phyloP scores from a whole-genome alignment of 164 flowering plant species.

The Magnolia kwangsiensis region DNA sequence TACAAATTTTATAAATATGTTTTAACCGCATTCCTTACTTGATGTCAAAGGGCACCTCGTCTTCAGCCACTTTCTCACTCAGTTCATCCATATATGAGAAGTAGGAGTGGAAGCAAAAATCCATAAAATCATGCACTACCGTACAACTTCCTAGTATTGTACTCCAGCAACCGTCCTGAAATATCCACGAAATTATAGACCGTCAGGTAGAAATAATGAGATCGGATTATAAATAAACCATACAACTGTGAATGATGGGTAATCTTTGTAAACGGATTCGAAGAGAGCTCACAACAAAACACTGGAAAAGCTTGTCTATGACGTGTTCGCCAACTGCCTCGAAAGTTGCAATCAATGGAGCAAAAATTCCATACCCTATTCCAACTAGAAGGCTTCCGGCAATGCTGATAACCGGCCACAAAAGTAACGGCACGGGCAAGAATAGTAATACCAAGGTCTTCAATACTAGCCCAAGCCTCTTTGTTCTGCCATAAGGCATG shows the following conservation, averaged over 20 bases:
- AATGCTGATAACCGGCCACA: constrained; percentile 70
- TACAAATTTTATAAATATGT: too few relatives aligned
- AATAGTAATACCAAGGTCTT: constrained; percentile 46
- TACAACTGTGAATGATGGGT: neutral
- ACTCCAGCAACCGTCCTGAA: constrained; percentile 78
- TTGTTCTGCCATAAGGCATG: constrained; percentile 46
- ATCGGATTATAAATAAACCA: too few relatives aligned
- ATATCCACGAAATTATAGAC: neutral
- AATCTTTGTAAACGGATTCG: neutral
- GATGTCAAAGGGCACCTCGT: constrained; percentile 59
- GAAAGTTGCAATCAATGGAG: constrained; percentile 79
- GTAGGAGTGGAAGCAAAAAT: constrained; percentile 91
- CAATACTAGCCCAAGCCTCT: constrained; percentile 61
- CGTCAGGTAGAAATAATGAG: too few relatives aligned
- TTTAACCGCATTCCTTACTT: constrained; percentile 32
- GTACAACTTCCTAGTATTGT: constrained; percentile 70
- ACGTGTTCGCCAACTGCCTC: constrained; percentile 65
- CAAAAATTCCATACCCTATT: constrained; percentile 74
- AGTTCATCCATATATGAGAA: constrained; percentile 93
- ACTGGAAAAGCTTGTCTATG: constrained; percentile 49
- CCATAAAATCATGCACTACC: constrained; percentile 71
- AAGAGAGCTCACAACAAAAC: constrained; percentile 52
- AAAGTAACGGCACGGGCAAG: constrained; percentile 64
- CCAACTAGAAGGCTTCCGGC: constrained; percentile 73
- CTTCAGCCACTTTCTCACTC: constrained; percentile 42